These are phyloP conservation scores for Mortierella alpina DNA, from an alignment of 192 early-diverging fungal species.

Conservation along the genomic window DNA sequence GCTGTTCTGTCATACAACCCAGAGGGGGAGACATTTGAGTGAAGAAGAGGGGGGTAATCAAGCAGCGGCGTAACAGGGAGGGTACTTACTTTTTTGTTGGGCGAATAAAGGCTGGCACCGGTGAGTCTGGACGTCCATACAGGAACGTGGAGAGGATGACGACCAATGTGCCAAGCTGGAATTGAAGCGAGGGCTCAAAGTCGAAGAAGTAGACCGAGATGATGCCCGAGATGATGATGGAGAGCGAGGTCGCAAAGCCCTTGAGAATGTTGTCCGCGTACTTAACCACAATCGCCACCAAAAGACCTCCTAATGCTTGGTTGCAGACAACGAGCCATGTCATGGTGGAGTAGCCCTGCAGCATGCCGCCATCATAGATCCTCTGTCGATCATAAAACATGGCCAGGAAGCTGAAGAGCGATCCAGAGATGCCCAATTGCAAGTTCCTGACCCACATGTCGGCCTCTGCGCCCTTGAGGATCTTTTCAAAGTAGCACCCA, in stretches of 20 bases:
- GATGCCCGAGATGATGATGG: slow-evolving; percentile 86
- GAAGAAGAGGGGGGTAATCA: neutral
- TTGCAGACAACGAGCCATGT: slow-evolving; percentile 80
- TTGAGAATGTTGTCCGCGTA: slow-evolving; percentile 94
- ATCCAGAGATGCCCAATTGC: slow-evolving; percentile 73
- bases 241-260: slow-evolving; percentile 91
- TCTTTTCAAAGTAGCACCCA: slow-evolving; percentile 92
- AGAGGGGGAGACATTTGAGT: neutral
- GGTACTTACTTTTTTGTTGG: slow-evolving; percentile 43
- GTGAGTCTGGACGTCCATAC: slow-evolving; percentile 62
- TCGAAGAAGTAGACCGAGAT: slow-evolving; percentile 81
- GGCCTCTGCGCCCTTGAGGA: slow-evolving; percentile 82
- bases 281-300: slow-evolving; percentile 91
- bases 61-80: neutral
- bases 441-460: slow-evolving; percentile 87
- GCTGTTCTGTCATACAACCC: neutral
- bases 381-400: slow-evolving; percentile 74
- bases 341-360: slow-evolving; percentile 81
- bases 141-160: slow-evolving; percentile 72
- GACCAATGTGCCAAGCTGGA: slow-evolving; percentile 72
- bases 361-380: slow-evolving; percentile 75
- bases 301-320: slow-evolving; percentile 87
- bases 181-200: slow-evolving; percentile 76
- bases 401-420: slow-evolving; percentile 73
- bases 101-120: slow-evolving; percentile 37